Base-by-base conservation (phyloP, 371 early-diverging fungal species). In the Coemansia linderi region DNA sequence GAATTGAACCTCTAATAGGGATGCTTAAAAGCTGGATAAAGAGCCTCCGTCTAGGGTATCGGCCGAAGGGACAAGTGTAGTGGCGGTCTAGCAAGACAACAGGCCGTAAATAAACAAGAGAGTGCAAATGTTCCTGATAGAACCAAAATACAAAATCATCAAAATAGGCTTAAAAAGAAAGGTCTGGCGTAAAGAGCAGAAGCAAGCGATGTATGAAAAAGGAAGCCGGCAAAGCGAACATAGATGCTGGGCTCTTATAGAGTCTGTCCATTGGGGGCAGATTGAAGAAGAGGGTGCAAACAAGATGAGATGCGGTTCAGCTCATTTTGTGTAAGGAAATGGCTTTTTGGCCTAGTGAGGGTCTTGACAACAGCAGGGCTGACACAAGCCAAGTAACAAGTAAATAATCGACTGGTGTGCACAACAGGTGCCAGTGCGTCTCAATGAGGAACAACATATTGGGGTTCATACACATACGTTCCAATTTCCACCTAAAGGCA, bases 121-220 rank as follows among this genome's bases (percentile, higher is more conserved):
- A 15, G 29, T 54, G 29, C 31, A 7, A 54, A 54, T 54, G 54
- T 54, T 54, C 54, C 31, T 10, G 54, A 54, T 54, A 29, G 31
- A 29, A 29, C 54, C 54, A 54, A 54, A 54, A 17, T 29, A 54
- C 54, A 29, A 54, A 54, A 54, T 54, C 54, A 29, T 54, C 15
- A 54, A 54, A 29, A 29, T 1, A 54, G 15, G 15, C 15, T 31
- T 17, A 4, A 54, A 54, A 54, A 54, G 29, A 5, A 54, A 54
- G 31, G 22, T 13, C 24, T 22, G 31, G 31, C 13, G 4, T 54
- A 15, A 31, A 54, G 29, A 54, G 29, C 15, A 31, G 29, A 54
- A 27, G 29, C 10, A 54, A 31, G 54, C 27, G 31, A 29, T 27
- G 29, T 15, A 54, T 31, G 31, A 31, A 27, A 29, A 5, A 17